phyloP scores from a whole-genome alignment of 2,329 filamentous ascomycete genomes.

The Pseudocercospora cruenta region DNA sequence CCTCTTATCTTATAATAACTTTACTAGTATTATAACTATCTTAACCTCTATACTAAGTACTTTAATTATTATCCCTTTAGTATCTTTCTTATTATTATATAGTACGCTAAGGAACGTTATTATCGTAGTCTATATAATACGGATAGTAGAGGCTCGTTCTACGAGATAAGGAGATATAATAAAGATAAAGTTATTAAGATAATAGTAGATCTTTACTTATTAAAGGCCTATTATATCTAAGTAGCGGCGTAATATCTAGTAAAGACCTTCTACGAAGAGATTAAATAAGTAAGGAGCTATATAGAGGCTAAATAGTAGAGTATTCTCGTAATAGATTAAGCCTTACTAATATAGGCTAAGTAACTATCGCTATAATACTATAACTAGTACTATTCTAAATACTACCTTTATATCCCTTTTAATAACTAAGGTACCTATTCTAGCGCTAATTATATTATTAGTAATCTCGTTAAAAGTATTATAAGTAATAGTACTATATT shows the following conservation, averaged over 20 bases:
- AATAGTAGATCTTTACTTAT: background rate
- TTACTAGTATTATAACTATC: background rate
- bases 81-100: background rate
- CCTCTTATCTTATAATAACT: background rate
- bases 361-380: background rate
- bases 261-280: background rate
- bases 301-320: background rate
- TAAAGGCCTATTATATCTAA: background rate
- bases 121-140: background rate
- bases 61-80: background rate
- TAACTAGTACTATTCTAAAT: background rate
- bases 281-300: background rate
- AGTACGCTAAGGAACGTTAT: background rate
- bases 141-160: background rate
- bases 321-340: background rate
- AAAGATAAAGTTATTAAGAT: background rate
- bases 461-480: background rate
- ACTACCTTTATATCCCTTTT: background rate
- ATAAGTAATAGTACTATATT: background rate
- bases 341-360: background rate
- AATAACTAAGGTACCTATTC: background rate
- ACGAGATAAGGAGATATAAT: background rate
- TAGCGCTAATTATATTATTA: background rate
- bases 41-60: background rate
- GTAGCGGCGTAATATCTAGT: background rate